phyloP scores from a whole-genome alignment of 2,329 filamentous ascomycete genomes.

The Trichoderma sp. region DNA sequence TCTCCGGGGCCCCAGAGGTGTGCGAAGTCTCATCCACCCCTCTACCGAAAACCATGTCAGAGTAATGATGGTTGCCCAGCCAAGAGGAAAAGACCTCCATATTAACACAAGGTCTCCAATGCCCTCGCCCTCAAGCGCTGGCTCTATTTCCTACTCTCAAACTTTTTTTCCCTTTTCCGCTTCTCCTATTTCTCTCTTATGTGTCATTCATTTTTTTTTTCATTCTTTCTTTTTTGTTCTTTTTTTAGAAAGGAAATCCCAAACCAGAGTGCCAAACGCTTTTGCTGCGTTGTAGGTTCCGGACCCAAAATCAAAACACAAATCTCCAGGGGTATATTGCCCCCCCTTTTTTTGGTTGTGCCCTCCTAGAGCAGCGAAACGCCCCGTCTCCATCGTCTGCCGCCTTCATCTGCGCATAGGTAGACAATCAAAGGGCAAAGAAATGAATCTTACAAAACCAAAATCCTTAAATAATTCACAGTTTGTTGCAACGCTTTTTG shows the following conservation, averaged over 20 bases:
- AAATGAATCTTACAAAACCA: constrained; percentile 15
- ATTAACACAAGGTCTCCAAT: constrained; percentile 7
- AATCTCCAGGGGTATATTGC: constrained; percentile 1
- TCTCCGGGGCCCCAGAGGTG: neutral
- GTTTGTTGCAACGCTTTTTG: constrained; percentile 18
- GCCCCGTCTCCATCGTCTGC: constrained; percentile 10
- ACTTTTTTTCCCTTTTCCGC: neutral
- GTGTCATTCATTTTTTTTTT: neutral
- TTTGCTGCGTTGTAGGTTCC: constrained; percentile 6
- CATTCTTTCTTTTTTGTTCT: neutral
- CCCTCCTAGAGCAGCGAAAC: constrained; percentile 15
- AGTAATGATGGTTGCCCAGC: constrained; percentile 4
- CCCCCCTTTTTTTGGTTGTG: neutral
- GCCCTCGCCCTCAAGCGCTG: neutral
- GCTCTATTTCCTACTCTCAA: constrained; percentile 7
- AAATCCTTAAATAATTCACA: constrained; percentile 18
- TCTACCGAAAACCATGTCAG: neutral
- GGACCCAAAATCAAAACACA: constrained; percentile 9
- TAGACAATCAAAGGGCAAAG: constrained; percentile 12
- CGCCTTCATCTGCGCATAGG: constrained; percentile 17
- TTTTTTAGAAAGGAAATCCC: neutral
- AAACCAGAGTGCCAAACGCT: constrained; percentile 1
- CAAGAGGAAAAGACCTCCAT: neutral
- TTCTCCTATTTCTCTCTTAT: neutral
- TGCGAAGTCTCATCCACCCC: neutral